A percentile compares a stretch with the other conserved stretches of the same genome.
These are phyloP conservation scores for Bondarzewia mesenterica DNA, from an alignment of 1,284 basidiomycete species.

Conservation along the genomic window DNA sequence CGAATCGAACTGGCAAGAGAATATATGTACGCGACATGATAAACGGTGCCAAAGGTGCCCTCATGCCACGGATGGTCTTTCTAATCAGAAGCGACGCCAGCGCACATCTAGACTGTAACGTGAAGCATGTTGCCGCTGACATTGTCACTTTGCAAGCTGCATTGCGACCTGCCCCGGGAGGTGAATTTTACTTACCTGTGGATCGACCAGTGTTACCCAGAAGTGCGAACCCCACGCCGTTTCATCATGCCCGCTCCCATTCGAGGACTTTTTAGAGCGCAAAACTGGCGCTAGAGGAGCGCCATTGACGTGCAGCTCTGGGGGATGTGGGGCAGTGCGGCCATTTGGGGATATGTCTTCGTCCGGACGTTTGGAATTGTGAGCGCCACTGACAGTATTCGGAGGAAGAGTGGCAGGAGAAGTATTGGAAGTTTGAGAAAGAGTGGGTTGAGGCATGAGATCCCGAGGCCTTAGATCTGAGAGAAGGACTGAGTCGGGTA, in stretches of 20 bases:
- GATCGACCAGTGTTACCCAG: conserved; percentile 80
- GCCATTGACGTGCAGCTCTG: conserved; percentile 21
- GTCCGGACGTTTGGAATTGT: not conserved
- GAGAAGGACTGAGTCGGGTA: too few species aligned
- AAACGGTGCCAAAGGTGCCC: too few species aligned
- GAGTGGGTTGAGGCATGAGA: not conserved
- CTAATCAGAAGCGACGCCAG: too few species aligned
- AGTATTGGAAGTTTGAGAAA: not conserved
- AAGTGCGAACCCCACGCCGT: conserved; percentile 76
- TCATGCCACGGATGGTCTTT: too few species aligned
- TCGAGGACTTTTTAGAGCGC: conserved; percentile 12
- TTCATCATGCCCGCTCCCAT: conserved; percentile 26
- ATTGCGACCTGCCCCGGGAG: too few species aligned
- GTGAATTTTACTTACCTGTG: conserved; percentile 65
- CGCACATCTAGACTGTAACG: too few species aligned
- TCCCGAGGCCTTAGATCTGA: not conserved
- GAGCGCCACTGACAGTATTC: not conserved
- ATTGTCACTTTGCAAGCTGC: too few species aligned
- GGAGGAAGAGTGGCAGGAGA: not conserved
- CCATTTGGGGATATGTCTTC: not conserved
- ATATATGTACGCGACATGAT: too few species aligned
- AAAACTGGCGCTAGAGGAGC: conserved; percentile 9
- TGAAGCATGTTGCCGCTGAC: not conserved
- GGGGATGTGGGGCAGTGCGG: conserved; percentile 7
- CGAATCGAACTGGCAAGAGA: too few species aligned